A percentile compares a stretch with the other conserved stretches of the same genome.
Conservation (phyloP, 129 eudicot genomes). For the Tagetes patula region DNA sequence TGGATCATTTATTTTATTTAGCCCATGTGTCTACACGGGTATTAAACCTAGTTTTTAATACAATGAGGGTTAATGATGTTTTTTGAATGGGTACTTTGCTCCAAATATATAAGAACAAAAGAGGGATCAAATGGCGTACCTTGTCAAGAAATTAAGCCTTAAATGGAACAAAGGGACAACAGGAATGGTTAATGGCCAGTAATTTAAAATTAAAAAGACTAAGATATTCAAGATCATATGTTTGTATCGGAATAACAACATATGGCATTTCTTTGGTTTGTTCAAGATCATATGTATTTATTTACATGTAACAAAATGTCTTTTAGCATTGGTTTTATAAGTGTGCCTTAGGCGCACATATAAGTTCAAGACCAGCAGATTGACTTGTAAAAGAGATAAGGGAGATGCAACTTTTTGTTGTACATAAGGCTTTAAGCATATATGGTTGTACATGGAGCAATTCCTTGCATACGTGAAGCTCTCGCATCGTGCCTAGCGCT, state of each 20-base stretch:
- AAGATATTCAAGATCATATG: background rate
- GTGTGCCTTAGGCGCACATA: too few species aligned
- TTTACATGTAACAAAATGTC: background rate
- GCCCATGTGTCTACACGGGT: too few species aligned
- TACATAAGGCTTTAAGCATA: too few species aligned
- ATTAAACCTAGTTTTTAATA: background rate
- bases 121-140: background rate
- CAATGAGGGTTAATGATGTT: background rate
- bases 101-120: background rate
- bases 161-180: conserved; percentile 1
- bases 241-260: background rate
- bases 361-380: too few species aligned
- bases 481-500: too few species aligned
- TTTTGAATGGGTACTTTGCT: background rate
- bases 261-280: conserved; percentile 12
- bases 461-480: too few species aligned
- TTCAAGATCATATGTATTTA: background rate
- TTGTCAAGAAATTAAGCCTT: conserved; percentile 2
- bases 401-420: too few species aligned
- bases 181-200: background rate
- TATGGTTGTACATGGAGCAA: too few species aligned
- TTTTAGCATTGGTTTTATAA: background rate
- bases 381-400: too few species aligned
- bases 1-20: too few species aligned
- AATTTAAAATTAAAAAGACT: background rate